A percentile compares a stretch with the other conserved stretches of the same genome.
These are phyloP conservation scores for Sporothrix protearum DNA, from an alignment of 2,329 filamentous ascomycete species.

Conservation along the genomic window DNA sequence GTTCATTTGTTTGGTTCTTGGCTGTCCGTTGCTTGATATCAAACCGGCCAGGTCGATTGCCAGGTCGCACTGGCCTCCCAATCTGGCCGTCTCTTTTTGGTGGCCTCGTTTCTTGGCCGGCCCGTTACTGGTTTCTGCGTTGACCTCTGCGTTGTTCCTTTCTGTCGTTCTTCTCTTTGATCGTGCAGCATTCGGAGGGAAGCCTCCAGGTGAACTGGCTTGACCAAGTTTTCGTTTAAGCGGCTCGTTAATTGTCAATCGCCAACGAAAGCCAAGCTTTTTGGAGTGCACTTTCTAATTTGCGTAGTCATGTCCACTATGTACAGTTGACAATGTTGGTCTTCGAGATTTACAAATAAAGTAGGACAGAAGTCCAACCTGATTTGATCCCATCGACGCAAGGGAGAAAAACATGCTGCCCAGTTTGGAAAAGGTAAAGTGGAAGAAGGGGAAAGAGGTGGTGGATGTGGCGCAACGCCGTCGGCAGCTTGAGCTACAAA, in stretches of 20 bases:
- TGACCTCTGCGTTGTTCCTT: not conserved
- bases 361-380: not conserved
- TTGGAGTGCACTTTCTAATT: not conserved
- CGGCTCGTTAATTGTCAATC: not conserved
- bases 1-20: not conserved
- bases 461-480: not conserved
- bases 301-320: not conserved
- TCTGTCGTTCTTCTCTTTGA: not conserved
- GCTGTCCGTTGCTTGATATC: not conserved
- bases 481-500: not conserved
- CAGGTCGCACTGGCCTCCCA: not conserved
- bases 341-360: not conserved
- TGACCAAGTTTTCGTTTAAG: not conserved
- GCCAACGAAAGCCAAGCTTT: constrained; percentile 9
- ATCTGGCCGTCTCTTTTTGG: not conserved
- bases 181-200: not conserved
- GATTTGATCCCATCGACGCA: not conserved
- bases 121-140: not conserved
- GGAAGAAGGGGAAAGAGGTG: not conserved
- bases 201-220: not conserved
- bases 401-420: constrained; percentile 13
- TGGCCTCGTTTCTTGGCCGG: not conserved
- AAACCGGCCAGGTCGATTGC: not conserved
- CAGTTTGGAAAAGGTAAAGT: constrained; percentile 6
- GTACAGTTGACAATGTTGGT: not conserved